These are phyloP conservation scores for Plasmodium reichenowi DNA, from an alignment of 169 alveolate genomes.

Conservation along the genomic window DNA sequence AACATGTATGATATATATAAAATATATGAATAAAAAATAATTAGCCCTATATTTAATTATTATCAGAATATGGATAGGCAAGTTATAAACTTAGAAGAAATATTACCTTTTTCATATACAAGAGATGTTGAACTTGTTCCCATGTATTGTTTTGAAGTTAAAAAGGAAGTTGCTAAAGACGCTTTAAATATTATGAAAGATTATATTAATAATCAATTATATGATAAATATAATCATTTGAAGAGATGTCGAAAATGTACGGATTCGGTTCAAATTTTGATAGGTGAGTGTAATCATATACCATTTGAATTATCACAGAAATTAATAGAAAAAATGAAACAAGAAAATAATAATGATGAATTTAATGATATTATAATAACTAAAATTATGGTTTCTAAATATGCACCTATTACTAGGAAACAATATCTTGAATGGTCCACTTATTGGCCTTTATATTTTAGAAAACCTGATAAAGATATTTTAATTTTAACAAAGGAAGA, in stretches of 20 bases:
- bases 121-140: constrained; percentile 11
- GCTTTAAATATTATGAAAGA: constrained; percentile 43
- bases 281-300: constrained; percentile 28
- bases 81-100: constrained; percentile 27
- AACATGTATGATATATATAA: no score
- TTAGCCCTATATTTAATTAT: background rate
- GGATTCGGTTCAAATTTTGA: constrained; percentile 33
- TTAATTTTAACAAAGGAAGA: constrained; percentile 78
- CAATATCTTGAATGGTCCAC: constrained; percentile 82
- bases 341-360: background rate
- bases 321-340: constrained; percentile 19
- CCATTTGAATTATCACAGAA: constrained; percentile 23
- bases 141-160: constrained; percentile 61
- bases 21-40: no score
- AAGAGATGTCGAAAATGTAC: constrained; percentile 51
- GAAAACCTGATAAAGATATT: constrained; percentile 84
- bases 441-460: constrained; percentile 87
- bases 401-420: constrained; percentile 85
- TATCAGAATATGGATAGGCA: constrained; percentile 11
- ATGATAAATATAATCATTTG: constrained; percentile 50
- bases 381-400: constrained; percentile 79
- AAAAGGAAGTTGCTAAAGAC: constrained; percentile 34
- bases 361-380: constrained; percentile 4
- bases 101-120: constrained; percentile 37
- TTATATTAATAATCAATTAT: constrained; percentile 38